Percentiles rank a stretch among this genome's conserved stretches.
Conservation (phyloP, 2,329 filamentous ascomycete genomes). For the Pseudogymnoascus sp. region DNA sequence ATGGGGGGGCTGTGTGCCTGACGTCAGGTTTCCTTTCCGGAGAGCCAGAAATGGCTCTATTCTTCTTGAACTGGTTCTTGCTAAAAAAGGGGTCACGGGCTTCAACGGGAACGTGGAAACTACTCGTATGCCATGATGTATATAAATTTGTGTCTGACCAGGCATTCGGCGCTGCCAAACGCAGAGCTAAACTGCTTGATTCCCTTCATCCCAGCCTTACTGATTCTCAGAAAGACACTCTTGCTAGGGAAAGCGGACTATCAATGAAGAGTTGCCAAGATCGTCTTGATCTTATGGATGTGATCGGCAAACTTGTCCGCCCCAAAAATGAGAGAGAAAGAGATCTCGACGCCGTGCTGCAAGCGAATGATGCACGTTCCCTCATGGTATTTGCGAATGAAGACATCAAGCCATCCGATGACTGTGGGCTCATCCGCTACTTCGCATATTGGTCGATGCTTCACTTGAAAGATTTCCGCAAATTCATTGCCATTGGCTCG, state of each 20-base stretch:
- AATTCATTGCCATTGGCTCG: conserved; percentile 46
- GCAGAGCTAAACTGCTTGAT: conserved; percentile 19
- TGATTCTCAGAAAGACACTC: conserved; percentile 20
- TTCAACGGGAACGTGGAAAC: conserved; percentile 16
- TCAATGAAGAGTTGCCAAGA: conserved; percentile 19
- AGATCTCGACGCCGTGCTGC: conserved; percentile 15
- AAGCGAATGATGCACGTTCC: conserved; percentile 26
- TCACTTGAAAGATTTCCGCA: conserved; percentile 43
- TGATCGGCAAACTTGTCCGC: neutral
- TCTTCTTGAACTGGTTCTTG: conserved; percentile 36
- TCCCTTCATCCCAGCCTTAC: conserved; percentile 11
- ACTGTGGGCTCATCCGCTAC: conserved; percentile 55
- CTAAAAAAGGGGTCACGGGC: conserved; percentile 14
- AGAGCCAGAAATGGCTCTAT: conserved; percentile 33
- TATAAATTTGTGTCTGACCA: conserved; percentile 24
- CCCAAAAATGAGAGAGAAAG: neutral
- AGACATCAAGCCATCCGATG: conserved; percentile 48
- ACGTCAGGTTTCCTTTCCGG: conserved; percentile 43
- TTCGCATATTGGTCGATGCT: conserved; percentile 50
- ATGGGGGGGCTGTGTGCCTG: conserved; percentile 37
- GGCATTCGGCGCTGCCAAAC: conserved; percentile 21
- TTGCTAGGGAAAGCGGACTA: conserved; percentile 18
- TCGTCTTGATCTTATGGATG: conserved; percentile 15
- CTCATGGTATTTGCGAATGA: conserved; percentile 40
- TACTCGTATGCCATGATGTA: conserved; percentile 20